Conservation (phyloP, 169 alveolate genomes). For the Theileria parva region DNA sequence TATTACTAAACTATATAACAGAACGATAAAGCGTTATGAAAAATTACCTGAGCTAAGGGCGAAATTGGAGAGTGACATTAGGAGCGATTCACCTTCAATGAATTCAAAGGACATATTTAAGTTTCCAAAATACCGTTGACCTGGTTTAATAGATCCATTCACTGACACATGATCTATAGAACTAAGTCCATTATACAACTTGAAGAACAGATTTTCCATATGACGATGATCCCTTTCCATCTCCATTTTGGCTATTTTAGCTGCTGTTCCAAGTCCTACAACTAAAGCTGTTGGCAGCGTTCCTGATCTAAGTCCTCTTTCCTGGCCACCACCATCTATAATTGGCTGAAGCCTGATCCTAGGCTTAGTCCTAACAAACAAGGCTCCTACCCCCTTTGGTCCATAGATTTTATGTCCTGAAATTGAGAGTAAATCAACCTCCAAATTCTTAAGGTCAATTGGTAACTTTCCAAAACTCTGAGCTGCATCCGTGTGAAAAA, state of each 20-base stretch:
- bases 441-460: slow-evolving; percentile 89
- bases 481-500: slow-evolving; percentile 95
- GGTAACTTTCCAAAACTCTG: slow-evolving; percentile 93
- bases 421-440: slow-evolving; percentile 90
- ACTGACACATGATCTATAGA: slow-evolving; percentile 81
- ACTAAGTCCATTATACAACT: slow-evolving; percentile 71
- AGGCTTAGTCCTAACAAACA: slow-evolving; percentile 93
- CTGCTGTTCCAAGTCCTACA: slow-evolving; percentile 98
- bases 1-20: not conserved
- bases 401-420: slow-evolving; percentile 98
- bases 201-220: slow-evolving; percentile 81
- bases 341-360: slow-evolving; percentile 92
- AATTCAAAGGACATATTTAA: slow-evolving; percentile 92
- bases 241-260: slow-evolving; percentile 86
- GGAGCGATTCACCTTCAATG: slow-evolving; percentile 92
- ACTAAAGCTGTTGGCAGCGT: slow-evolving; percentile 88
- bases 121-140: slow-evolving; percentile 86
- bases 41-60: slow-evolving; percentile 89
- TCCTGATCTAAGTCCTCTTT: slow-evolving; percentile 97
- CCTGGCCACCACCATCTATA: slow-evolving; percentile 99
- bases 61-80: slow-evolving; percentile 82
- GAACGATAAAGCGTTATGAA: not conserved
- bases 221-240: slow-evolving; percentile 91
- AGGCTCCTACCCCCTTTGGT: slow-evolving; percentile 99
- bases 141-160: slow-evolving; percentile 80